Conservation (phyloP, 495 filamentous ascomycete species). For the Friedmanniomyces endolithicus region DNA sequence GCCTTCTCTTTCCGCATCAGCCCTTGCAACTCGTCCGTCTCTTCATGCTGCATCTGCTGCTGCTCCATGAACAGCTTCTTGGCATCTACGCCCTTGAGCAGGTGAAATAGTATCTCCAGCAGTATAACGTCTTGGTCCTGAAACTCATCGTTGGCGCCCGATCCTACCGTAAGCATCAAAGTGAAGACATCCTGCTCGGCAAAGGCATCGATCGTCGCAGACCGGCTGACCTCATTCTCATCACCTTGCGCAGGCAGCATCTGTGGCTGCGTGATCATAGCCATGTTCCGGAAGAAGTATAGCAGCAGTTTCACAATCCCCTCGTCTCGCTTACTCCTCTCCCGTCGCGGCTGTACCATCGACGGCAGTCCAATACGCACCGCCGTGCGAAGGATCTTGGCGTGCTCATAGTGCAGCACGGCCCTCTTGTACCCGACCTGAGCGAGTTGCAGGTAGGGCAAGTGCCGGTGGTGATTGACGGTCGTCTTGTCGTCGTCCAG, state of each 20-base stretch:
- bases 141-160: conserved; percentile 87
- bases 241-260: conserved; percentile 52
- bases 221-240: conserved; percentile 79
- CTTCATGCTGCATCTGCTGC: conserved; percentile 48
- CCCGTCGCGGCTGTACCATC: conserved; percentile 64
- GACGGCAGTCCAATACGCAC: conserved; percentile 76
- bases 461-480: conserved; percentile 80
- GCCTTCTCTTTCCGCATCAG: conserved; percentile 69
- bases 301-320: conserved; percentile 87
- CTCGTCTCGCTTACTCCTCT: conserved; percentile 69
- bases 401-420: conserved; percentile 68
- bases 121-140: conserved; percentile 71
- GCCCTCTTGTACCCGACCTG: conserved; percentile 82
- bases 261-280: conserved; percentile 61
- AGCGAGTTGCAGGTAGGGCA: conserved; percentile 73
- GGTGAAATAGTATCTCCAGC: conserved; percentile 80
- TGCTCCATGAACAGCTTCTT: conserved; percentile 79
- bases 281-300: conserved; percentile 77
- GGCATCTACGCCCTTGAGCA: conserved; percentile 80
- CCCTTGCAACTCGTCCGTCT: conserved; percentile 58
- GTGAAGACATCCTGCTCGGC: conserved; percentile 81
- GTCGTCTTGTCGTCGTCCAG: conserved; percentile 69
- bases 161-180: conserved; percentile 70
- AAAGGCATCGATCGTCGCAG: conserved; percentile 76
- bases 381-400: conserved; percentile 59